Percentiles rank a stretch among this genome's conserved stretches.
Conservation (phyloP, 805 yeast species). For the Zygosaccharomyces bisporus region DNA sequence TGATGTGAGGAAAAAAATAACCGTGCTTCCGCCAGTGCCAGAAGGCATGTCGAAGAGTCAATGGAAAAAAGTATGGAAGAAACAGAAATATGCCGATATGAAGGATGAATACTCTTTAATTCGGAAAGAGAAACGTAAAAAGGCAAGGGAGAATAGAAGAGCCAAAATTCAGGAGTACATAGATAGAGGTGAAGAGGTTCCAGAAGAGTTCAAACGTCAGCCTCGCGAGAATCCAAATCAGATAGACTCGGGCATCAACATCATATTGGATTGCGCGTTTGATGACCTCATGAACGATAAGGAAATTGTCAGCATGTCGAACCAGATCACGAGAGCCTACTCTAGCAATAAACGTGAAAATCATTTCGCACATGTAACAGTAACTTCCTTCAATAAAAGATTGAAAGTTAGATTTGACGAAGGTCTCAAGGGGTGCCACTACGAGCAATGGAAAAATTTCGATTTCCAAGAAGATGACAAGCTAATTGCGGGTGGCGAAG, state of each 20-base stretch:
- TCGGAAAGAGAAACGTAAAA: conserved; percentile 53
- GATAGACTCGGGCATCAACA: conserved; percentile 44
- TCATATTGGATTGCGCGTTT: conserved; percentile 85
- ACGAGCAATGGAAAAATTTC: conserved; percentile 65
- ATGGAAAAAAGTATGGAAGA: conserved; percentile 70
- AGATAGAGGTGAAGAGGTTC: conserved; percentile 40
- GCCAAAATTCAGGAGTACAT: conserved; percentile 36
- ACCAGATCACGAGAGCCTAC: conserved; percentile 79
- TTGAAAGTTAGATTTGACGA: conserved; percentile 66
- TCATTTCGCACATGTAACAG: conserved; percentile 52
- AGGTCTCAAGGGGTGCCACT: conserved; percentile 49
- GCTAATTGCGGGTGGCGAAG: conserved; percentile 32
- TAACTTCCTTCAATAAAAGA: conserved; percentile 63
- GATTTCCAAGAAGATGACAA: conserved; percentile 44
- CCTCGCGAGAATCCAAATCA: conserved; percentile 44
- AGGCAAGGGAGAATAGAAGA: conserved; percentile 41
- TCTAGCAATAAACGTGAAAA: conserved; percentile 65
- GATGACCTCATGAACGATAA: conserved; percentile 84
- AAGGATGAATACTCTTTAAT: conserved; percentile 56
- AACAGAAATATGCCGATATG: conserved; percentile 55
- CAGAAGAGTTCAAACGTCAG: conserved; percentile 38
- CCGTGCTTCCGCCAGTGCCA: conserved; percentile 47
- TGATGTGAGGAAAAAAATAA: conserved; percentile 12
- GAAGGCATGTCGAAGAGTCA: conserved; percentile 85
- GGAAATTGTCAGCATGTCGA: conserved; percentile 62